These are phyloP conservation scores for Penicillium polonicum DNA, from an alignment of 2,329 filamentous ascomycete genomes.

Conservation along the genomic window DNA sequence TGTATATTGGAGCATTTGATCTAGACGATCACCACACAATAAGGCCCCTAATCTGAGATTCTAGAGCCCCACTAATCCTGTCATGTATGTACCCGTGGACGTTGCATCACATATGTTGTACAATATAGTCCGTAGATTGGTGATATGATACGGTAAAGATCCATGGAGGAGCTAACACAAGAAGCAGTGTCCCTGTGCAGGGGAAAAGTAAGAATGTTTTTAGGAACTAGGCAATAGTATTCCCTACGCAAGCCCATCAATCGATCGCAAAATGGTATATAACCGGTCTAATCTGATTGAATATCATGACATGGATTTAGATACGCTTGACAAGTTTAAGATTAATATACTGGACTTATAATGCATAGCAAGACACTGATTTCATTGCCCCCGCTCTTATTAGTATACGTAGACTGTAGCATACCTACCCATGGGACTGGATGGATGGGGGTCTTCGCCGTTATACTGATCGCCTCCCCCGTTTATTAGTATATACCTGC, in stretches of 20 bases:
- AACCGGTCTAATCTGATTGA: neutral
- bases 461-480: neutral
- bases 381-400: neutral
- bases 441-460: neutral
- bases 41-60: neutral
- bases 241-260: neutral
- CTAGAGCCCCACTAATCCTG: neutral
- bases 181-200: neutral
- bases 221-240: slow-evolving; percentile 2
- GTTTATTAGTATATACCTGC: slow-evolving; percentile 1
- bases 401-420: neutral
- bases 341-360: no score
- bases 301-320: neutral
- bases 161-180: neutral
- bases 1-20: slow-evolving; percentile 6
- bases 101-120: neutral
- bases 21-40: neutral
- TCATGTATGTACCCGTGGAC: neutral
- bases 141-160: neutral
- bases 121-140: neutral
- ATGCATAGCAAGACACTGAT: neutral
- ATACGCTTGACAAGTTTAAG: neutral
- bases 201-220: slow-evolving; percentile 39
- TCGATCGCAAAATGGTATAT: neutral
- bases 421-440: neutral